phyloP scores from a whole-genome alignment of 805 yeast species.

The Vanderwaltozyma verrucispora region DNA sequence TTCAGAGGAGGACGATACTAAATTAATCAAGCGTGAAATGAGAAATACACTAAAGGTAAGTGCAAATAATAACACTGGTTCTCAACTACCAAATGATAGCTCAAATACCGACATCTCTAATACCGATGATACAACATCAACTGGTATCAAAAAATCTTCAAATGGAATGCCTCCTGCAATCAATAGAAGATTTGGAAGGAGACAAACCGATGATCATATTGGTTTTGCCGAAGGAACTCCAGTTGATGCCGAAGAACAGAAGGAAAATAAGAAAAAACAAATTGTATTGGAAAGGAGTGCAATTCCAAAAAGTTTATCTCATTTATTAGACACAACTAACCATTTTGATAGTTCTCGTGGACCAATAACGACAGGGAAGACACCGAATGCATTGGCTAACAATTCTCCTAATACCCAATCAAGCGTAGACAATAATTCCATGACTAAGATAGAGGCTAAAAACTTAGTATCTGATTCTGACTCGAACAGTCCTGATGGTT shows the following conservation, averaged over 20 bases:
- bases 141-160: conserved; percentile 17
- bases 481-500: conserved; percentile 1
- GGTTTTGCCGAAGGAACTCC: conserved; percentile 32
- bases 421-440: too few relatives aligned
- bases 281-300: conserved; percentile 42
- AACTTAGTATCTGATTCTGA: background rate
- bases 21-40: background rate
- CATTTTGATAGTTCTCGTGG: too few relatives aligned
- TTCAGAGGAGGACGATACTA: background rate
- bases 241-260: conserved; percentile 36
- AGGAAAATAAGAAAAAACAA: conserved; percentile 37
- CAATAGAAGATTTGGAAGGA: conserved; percentile 32
- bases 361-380: too few relatives aligned
- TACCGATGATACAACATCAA: too few relatives aligned
- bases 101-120: too few relatives aligned
- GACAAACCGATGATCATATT: conserved; percentile 23
- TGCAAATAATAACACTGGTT: too few relatives aligned
- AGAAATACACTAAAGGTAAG: too few relatives aligned
- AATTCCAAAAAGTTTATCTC: conserved; percentile 47
- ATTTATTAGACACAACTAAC: conserved; percentile 26
- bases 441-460: too few relatives aligned
- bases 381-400: too few relatives aligned
- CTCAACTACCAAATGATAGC: too few relatives aligned
- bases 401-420: too few relatives aligned
- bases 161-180: conserved; percentile 60